Evolutionary conservation across 306 rosid genomes (phyloP).

Genomic region (Sesbania bispinosa): DNA sequence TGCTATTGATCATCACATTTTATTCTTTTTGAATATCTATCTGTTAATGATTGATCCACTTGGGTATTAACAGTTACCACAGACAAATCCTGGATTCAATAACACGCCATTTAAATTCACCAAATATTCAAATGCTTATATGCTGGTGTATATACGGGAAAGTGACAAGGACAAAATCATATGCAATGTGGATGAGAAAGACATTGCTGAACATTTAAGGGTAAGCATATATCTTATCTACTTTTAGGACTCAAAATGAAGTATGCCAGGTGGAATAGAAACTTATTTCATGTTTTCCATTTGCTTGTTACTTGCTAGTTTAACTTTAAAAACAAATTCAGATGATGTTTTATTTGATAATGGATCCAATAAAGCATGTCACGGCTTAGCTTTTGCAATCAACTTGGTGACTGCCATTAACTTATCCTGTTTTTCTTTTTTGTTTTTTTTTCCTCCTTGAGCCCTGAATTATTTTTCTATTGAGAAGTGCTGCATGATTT

Average conservation of each 20-base stretch:
- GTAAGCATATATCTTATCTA: conserved; percentile 43
- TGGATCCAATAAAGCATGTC: conserved; percentile 11
- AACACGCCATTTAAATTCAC: conserved; percentile 91
- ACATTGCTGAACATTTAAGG: conserved; percentile 95
- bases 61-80: conserved; percentile 62
- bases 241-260: not conserved
- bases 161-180: conserved; percentile 93
- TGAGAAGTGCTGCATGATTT: not conserved
- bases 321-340: not conserved
- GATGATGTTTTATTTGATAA: conserved; percentile 8
- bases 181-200: conserved; percentile 93
- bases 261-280: not conserved
- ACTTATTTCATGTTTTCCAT: not conserved
- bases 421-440: not conserved
- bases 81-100: conserved; percentile 93
- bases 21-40: conserved; percentile 16
- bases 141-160: conserved; percentile 96
- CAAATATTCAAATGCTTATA: conserved; percentile 91
- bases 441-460: not conserved
- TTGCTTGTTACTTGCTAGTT: not conserved
- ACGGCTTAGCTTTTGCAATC: not conserved
- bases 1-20: not conserved
- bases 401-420: not conserved
- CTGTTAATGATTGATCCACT: conserved; percentile 13
- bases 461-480: not conserved